A percentile compares a stretch with the other conserved stretches of the same genome.
phyloP scores from a whole-genome alignment of 2,329 filamentous ascomycete species.

The Aspergillus candidus region DNA sequence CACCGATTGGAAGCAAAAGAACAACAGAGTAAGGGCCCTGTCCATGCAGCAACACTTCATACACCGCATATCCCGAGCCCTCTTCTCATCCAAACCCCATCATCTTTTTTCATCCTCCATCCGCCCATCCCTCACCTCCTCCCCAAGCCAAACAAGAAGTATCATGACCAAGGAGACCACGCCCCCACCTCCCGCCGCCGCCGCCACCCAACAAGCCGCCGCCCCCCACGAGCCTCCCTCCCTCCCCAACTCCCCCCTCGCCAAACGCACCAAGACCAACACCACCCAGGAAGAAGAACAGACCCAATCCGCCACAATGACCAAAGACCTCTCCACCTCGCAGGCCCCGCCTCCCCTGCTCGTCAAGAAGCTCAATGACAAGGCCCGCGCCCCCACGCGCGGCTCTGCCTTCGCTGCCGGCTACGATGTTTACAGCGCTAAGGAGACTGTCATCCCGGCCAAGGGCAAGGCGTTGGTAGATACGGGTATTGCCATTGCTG shows the following conservation, averaged over 20 bases:
- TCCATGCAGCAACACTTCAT: not conserved
- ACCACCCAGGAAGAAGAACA: slow-evolving; percentile 22
- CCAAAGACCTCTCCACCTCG: slow-evolving; percentile 31
- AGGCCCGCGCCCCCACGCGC: slow-evolving; percentile 76
- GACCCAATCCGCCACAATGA: slow-evolving; percentile 26
- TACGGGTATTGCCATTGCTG: slow-evolving; percentile 85
- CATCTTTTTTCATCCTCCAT: slow-evolving; percentile 1
- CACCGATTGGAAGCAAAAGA: slow-evolving; percentile 2
- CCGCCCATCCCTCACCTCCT: not conserved
- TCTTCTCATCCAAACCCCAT: slow-evolving; percentile 1
- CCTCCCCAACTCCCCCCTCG: slow-evolving; percentile 64
- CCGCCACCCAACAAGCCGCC: slow-evolving; percentile 10
- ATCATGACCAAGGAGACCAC: slow-evolving; percentile 42
- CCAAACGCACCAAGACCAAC: slow-evolving; percentile 70
- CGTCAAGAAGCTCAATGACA: slow-evolving; percentile 79
- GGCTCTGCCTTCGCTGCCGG: slow-evolving; percentile 86
- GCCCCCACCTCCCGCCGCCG: slow-evolving; percentile 27
- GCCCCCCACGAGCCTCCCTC: slow-evolving; percentile 47
- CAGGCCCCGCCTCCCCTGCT: slow-evolving; percentile 58
- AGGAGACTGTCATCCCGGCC: slow-evolving; percentile 68
- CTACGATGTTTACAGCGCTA: slow-evolving; percentile 82
- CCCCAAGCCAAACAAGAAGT: not conserved
- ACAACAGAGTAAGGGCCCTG: not conserved
- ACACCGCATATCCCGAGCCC: slow-evolving; percentile 17
- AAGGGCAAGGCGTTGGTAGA: slow-evolving; percentile 80